Evolutionary conservation across 2,329 filamentous ascomycete genomes (phyloP).

Genomic region (Fusarium drepaniforme): DNA sequence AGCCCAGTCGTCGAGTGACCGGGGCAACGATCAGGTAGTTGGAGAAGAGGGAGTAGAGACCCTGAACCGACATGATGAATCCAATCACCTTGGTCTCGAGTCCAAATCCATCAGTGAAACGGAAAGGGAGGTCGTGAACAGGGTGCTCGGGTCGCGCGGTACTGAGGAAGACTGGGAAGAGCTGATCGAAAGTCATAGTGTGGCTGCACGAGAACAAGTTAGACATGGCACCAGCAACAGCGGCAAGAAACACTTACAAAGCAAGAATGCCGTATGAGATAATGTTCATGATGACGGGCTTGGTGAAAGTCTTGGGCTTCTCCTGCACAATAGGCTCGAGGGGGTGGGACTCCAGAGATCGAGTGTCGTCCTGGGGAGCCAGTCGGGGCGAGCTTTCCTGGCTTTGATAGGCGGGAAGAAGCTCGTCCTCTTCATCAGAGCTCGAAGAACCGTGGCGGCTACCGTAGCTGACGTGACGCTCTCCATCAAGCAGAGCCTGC

Average conservation of each 20-base stretch:
- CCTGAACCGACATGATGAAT: conserved; percentile 88
- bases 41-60: conserved; percentile 88
- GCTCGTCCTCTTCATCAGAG: conserved; percentile 60
- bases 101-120: conserved; percentile 88
- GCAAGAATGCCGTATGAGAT: conserved; percentile 91
- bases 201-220: conserved; percentile 70
- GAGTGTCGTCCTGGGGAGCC: conserved; percentile 45
- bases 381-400: conserved; percentile 67
- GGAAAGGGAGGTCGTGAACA: conserved; percentile 79
- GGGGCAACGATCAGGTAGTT: conserved; percentile 88
- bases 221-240: conserved; percentile 5
- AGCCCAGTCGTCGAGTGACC: conserved; percentile 80
- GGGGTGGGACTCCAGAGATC: conserved; percentile 21
- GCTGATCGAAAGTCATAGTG: conserved; percentile 95
- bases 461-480: conserved; percentile 72
- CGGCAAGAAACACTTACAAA: conserved; percentile 76
- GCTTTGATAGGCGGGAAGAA: conserved; percentile 77
- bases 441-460: conserved; percentile 17
- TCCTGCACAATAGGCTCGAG: conserved; percentile 31
- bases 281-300: conserved; percentile 88
- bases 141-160: conserved; percentile 66
- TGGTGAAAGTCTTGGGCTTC: conserved; percentile 77
- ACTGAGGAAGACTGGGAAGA: conserved; percentile 92
- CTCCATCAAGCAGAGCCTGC: conserved; percentile 72
- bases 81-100: conserved; percentile 88